A percentile compares a stretch with the other conserved stretches of the same genome.
These are phyloP conservation scores for Neobulgaria alba DNA, from an alignment of 2,329 filamentous ascomycete genomes.

Conservation along the genomic window DNA sequence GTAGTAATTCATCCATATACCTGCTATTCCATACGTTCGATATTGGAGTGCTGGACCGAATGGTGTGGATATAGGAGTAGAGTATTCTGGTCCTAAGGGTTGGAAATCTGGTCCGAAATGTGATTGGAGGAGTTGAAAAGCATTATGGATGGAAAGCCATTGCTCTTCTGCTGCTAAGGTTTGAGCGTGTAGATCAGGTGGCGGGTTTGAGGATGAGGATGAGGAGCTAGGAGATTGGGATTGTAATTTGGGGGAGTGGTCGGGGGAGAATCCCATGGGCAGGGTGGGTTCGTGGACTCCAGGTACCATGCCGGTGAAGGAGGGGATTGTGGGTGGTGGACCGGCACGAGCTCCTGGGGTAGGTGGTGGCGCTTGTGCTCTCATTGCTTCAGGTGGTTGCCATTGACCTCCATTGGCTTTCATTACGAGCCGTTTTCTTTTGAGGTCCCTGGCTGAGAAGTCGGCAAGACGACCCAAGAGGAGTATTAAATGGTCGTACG, in stretches of 20 bases:
- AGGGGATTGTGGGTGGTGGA: constrained; percentile 15
- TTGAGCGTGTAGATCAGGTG: constrained; percentile 18
- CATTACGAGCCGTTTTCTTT: constrained; percentile 64
- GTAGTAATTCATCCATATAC: constrained; percentile 81
- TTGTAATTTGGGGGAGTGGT: background rate
- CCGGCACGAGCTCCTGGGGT: constrained; percentile 9
- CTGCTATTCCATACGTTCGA: constrained; percentile 76
- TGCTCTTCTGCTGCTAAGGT: constrained; percentile 38
- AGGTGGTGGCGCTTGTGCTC: constrained; percentile 4
- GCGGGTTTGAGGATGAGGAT: background rate
- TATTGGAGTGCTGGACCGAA: constrained; percentile 80
- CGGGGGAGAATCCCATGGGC: constrained; percentile 26
- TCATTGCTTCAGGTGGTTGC: constrained; percentile 25
- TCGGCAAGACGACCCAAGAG: constrained; percentile 71
- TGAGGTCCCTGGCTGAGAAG: constrained; percentile 69
- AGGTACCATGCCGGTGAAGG: constrained; percentile 27
- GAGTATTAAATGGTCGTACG: constrained; percentile 79
- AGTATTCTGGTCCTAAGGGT: constrained; percentile 61
- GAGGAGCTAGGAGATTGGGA: background rate
- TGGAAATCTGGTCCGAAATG: constrained; percentile 69
- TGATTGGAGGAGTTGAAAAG: constrained; percentile 58
- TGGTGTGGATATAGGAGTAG: constrained; percentile 55
- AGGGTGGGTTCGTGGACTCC: constrained; percentile 19
- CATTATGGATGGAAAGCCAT: constrained; percentile 66
- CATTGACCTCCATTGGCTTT: constrained; percentile 39